Conservation (phyloP, 257 asterid species). For the Solanum medicagineum region DNA sequence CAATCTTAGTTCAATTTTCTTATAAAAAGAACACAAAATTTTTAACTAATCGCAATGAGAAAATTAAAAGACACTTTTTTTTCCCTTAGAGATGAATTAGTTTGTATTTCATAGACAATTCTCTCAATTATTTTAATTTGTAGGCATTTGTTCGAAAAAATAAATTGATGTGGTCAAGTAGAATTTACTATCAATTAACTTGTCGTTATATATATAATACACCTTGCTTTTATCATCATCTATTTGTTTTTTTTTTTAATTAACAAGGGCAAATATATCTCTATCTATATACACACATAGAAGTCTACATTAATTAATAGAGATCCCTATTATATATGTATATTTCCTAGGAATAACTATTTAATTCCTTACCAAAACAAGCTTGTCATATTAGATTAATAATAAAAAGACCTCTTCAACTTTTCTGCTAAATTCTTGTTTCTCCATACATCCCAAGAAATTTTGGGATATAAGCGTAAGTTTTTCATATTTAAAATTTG, state of each 20-base stretch:
- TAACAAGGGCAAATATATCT: conserved; percentile 1
- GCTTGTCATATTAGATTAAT: not conserved
- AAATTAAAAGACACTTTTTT: too few species aligned
- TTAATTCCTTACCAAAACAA: not conserved
- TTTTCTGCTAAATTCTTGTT: not conserved
- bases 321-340: conserved; percentile 7
- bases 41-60: too few species aligned
- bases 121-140: not conserved
- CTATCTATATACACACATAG: not conserved
- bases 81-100: not conserved
- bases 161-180: not conserved
- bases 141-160: not conserved
- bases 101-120: not conserved
- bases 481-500: too few species aligned
- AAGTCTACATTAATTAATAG: not conserved
- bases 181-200: not conserved
- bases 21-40: too few species aligned
- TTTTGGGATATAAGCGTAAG: not conserved
- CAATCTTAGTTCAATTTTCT: too few species aligned
- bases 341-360: not conserved
- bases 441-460: not conserved
- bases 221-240: conserved; percentile 36
- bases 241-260: conserved; percentile 25
- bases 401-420: not conserved
- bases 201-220: not conserved